Percentiles rank a stretch among this genome's conserved stretches.
Conservation (phyloP, 1,284 basidiomycete genomes). For the Heterobasidion annosum region DNA sequence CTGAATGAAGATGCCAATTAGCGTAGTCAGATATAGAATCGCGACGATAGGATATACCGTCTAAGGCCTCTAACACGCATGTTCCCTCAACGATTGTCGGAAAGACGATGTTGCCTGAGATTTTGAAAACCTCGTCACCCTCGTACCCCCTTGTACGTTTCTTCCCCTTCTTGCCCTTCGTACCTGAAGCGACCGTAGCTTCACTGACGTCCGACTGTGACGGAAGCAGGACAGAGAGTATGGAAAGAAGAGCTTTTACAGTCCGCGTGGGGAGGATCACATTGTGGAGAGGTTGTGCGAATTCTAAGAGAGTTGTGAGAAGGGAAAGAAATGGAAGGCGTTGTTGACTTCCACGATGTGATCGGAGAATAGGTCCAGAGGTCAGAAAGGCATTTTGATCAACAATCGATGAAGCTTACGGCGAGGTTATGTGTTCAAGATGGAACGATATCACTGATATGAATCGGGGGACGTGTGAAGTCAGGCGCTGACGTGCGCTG, state of each 20-base stretch:
- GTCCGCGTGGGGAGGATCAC: conserved; percentile 43
- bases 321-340: conserved; percentile 36
- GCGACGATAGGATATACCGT: conserved; percentile 34
- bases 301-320: conserved; percentile 31
- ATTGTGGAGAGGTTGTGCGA: conserved; percentile 39
- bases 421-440: conserved; percentile 42
- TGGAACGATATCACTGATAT: conserved; percentile 44
- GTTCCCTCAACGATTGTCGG: conserved; percentile 41
- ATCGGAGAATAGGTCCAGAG: not conserved
- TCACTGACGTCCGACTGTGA: conserved; percentile 24
- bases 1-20: conserved; percentile 23
- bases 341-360: conserved; percentile 26
- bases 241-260: conserved; percentile 42
- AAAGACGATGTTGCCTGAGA: conserved; percentile 39
- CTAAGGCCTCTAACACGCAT: conserved; percentile 47
- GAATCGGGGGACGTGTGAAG: conserved; percentile 41
- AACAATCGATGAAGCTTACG: conserved; percentile 30
- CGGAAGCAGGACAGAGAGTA: conserved; percentile 40
- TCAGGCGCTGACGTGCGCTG: conserved; percentile 43
- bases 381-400: not conserved
- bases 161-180: conserved; percentile 27
- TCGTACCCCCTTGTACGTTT: conserved; percentile 76
- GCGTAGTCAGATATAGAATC: not conserved
- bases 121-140: conserved; percentile 70
- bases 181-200: conserved; percentile 5